phyloP scores from a whole-genome alignment of 1,284 basidiomycete species.

The Leccinum laetum region DNA sequence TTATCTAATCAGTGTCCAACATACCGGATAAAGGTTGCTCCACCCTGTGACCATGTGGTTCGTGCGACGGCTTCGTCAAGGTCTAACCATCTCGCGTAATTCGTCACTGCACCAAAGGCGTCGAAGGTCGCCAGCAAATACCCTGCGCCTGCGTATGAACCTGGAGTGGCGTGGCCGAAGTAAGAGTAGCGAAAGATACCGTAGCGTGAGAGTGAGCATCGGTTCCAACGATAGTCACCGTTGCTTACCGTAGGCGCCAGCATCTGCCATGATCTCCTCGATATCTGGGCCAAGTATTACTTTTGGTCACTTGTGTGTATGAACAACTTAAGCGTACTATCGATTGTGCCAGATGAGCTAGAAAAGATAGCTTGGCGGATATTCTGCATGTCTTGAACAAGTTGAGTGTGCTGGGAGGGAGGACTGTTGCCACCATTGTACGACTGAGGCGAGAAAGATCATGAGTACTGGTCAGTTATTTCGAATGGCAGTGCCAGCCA shows the following conservation, averaged over 20 bases:
- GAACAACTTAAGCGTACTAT: slow-evolving; percentile 39
- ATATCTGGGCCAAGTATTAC: slow-evolving; percentile 45
- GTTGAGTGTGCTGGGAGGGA: slow-evolving; percentile 42
- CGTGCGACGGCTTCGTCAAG: slow-evolving; percentile 59
- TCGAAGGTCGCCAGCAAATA: slow-evolving; percentile 55
- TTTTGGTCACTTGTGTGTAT: background rate
- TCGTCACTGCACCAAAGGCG: slow-evolving; percentile 38
- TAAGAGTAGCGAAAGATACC: background rate
- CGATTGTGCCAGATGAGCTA: slow-evolving; percentile 58
- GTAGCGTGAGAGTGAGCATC: background rate
- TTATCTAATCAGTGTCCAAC: slow-evolving; percentile 7
- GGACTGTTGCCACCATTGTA: slow-evolving; percentile 74
- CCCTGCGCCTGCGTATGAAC: slow-evolving; percentile 70
- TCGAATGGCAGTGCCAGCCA: background rate
- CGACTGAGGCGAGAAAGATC: slow-evolving; percentile 28
- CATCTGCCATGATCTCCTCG: slow-evolving; percentile 47
- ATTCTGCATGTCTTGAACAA: slow-evolving; percentile 49
- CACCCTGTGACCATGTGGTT: slow-evolving; percentile 58
- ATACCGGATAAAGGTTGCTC: slow-evolving; percentile 47
- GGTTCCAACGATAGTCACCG: background rate
- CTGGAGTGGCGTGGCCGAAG: slow-evolving; percentile 33
- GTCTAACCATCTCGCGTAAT: slow-evolving; percentile 69
- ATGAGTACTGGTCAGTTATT: slow-evolving; percentile 1
- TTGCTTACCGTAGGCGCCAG: slow-evolving; percentile 62
- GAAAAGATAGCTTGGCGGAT: slow-evolving; percentile 60